phyloP scores from a whole-genome alignment of 169 alveolate genomes.

The Eimeria tenella region DNA sequence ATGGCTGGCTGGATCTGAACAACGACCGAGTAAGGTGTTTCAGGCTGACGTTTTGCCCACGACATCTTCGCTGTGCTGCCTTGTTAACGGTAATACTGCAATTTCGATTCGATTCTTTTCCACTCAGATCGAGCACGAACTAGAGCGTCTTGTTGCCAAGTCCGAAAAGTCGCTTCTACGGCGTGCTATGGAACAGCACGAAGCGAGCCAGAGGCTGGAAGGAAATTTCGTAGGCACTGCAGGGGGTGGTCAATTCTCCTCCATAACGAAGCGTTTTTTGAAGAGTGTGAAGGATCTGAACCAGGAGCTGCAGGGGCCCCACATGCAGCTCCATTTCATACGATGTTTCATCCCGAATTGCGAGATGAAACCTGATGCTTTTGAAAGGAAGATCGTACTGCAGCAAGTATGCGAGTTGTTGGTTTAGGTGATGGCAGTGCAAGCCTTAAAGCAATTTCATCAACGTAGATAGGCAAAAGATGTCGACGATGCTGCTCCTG shows the following conservation, averaged over 20 bases:
- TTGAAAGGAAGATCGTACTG: slow-evolving; percentile 22
- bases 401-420: slow-evolving; percentile 19
- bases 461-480: neutral
- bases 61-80: neutral
- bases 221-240: neutral
- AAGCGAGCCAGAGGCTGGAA: slow-evolving; percentile 40
- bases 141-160: slow-evolving; percentile 3
- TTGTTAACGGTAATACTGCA: neutral
- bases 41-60: neutral
- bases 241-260: slow-evolving; percentile 45
- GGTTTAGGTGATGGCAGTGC: neutral
- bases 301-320: slow-evolving; percentile 37
- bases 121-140: slow-evolving; percentile 11
- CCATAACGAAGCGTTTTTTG: slow-evolving; percentile 33
- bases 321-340: slow-evolving; percentile 67
- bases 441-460: neutral
- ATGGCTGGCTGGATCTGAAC: slow-evolving; percentile 65
- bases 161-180: slow-evolving; percentile 9
- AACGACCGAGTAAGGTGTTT: slow-evolving; percentile 32
- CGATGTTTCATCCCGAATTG: slow-evolving; percentile 69
- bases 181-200: slow-evolving; percentile 9
- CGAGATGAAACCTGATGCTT: slow-evolving; percentile 21
- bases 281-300: slow-evolving; percentile 37
- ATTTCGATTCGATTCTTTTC: neutral
- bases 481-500: neutral